Evolutionary conservation across 345 rosid species (phyloP), one percentile per base, ranked within the genome.

Genomic region (Bruguiera parviflora): DNA sequence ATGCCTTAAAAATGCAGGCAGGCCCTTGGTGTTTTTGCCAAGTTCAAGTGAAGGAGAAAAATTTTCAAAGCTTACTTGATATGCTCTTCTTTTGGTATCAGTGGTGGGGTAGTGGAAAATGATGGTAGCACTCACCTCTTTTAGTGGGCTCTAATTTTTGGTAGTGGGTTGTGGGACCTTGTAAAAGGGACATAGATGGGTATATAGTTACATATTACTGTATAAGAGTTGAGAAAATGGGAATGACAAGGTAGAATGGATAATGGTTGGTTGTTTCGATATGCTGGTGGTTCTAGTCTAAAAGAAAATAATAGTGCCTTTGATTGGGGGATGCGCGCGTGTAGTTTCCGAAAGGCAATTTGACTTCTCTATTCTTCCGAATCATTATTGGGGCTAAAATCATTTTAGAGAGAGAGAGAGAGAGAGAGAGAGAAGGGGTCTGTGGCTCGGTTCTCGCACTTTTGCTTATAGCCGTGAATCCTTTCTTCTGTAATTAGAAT

Each of bases 101-200:
- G 60, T 77, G 76, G 76, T 72, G 80, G 81, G 67, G 6, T 82
- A 75, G 88, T 89, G 94, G 97, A 84, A 78, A 78, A 81, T 83
- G 91, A 83, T 80, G 89, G 82, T 74, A 81, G 84, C 87, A 69
- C 79, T 33, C 9, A 1, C 37, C 8, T 78, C 85, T 87, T 27
- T 60, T 79, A 70, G 84, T 86, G 90, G 71, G 69, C 76, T 80
- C 65, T 67, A 71, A 61, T 75, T 74, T 78, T 73, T 71, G 73
- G 69, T 79, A 80, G 85, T 92, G 86, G 89, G 67, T 33, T 70
- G 91, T 82, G 91, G 97, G 94, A 70, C 91, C 84, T 78, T 70
- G 73, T 71, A 83, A 81, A 77, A 75, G 79, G 60, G 69, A 20
- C 9, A 49, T 18, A 49, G 70, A 35, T 19, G 62, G 47, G 75